Evolutionary conservation across 495 filamentous ascomycete species (phyloP), one percentile per base, ranked within the genome.

Genomic region (Hypoxylon intermedium): DNA sequence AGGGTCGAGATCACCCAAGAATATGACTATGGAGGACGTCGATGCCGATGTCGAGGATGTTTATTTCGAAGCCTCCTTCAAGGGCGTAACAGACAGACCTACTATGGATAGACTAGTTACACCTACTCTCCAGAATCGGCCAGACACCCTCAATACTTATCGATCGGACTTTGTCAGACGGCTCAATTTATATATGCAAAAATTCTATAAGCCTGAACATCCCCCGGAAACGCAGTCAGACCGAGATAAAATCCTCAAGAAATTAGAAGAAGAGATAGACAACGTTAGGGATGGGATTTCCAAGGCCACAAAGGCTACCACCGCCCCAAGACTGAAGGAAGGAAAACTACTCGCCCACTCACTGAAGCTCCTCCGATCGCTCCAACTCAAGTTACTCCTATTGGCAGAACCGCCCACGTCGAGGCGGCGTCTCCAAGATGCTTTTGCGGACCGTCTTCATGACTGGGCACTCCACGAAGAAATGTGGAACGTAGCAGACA

Each of bases 401-500:
- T 28, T 43, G 7, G 34, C 56, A 4, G 12, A 18, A 0, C 60
- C 60, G 6, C 47, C 26, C 0, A 30, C 26, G 30, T 23, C 60
- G 4, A 0, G 9, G 15, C 23, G 1, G 4, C 6, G n/a, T n/a
- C n/a, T n/a, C 21, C 58, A 13, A 16, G 6, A 0, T 2, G 61
- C 52, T 4, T 16, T 68, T 0, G 34, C 21, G 0, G 56, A 28
- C 9, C 65, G 65, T 5, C 46, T 68, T 1, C 47, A 53, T 6
- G 61, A 68, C 48, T 68, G 65, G 65, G 53, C 58, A 4, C 9
- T 61, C 0, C 28, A 50, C 44, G 65, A 68, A 31, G 15, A 40
- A 20, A 19, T 36, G 3, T 68, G 57, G 60, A 57, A 26, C 7
- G 53, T 9, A 4, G 52, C 9, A 9, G 65, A 68, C 33, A 3